Conservation (phyloP, 345 rosid genomes). For the Rubroshorea leprosula region DNA sequence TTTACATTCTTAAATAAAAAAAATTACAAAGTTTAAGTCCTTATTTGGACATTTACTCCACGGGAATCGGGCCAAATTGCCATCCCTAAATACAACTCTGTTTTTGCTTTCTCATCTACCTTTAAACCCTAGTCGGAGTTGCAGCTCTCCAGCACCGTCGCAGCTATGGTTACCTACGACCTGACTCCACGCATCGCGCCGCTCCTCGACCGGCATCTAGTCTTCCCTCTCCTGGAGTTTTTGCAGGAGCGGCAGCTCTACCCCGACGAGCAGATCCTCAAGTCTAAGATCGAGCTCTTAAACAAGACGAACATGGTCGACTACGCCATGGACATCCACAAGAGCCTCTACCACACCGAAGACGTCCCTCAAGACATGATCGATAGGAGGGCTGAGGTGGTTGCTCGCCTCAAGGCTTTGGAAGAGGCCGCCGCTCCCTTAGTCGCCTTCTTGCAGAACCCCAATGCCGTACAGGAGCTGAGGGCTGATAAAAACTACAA, state of each 20-base stretch:
- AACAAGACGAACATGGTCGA: conserved; percentile 97
- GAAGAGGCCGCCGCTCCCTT: conserved; percentile 90
- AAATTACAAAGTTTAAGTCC: too few relatives aligned
- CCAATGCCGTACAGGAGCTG: conserved; percentile 75
- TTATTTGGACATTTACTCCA: too few relatives aligned
- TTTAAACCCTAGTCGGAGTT: background rate
- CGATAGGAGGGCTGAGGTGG: conserved; percentile 86
- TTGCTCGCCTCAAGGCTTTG: conserved; percentile 72
- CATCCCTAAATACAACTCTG: too few relatives aligned
- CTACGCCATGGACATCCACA: conserved; percentile 98
- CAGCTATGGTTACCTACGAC: conserved; percentile 35
- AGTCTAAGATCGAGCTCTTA: conserved; percentile 75
- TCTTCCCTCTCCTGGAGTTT: conserved; percentile 87
- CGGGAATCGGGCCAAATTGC: too few relatives aligned
- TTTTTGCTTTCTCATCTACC: too few relatives aligned
- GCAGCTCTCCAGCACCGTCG: too few relatives aligned
- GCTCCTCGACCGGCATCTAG: conserved; percentile 76
- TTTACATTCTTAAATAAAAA: too few relatives aligned
- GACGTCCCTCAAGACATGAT: conserved; percentile 93
- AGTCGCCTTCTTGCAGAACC: conserved; percentile 66
- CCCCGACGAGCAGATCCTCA: conserved; percentile 90
- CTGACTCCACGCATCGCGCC: conserved; percentile 64
- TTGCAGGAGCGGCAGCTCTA: conserved; percentile 74
- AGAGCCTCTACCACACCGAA: conserved; percentile 87
- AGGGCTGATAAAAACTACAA: conserved; percentile 74